Percentiles rank a stretch among this genome's conserved stretches.
Conservation (phyloP, 495 filamentous ascomycete species). For the Tetracladium setigerum region DNA sequence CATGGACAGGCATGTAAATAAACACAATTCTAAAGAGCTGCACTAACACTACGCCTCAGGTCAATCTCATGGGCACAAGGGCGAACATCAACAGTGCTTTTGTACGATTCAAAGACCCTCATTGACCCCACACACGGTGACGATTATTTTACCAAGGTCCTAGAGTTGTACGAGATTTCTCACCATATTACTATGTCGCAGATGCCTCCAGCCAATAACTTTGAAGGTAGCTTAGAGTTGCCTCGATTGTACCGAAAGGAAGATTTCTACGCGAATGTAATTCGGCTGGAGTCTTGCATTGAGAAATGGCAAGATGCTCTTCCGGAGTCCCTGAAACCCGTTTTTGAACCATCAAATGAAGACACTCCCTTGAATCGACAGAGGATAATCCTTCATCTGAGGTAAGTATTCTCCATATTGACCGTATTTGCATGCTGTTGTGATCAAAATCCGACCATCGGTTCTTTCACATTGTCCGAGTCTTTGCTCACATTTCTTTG, state of each 20-base stretch:
- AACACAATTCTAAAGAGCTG: background rate
- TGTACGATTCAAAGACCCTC: background rate
- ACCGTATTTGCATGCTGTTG: background rate
- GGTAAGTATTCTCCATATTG: background rate
- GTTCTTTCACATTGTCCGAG: too few relatives aligned
- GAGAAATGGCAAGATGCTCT: slow-evolving; percentile 21
- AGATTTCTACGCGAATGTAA: slow-evolving; percentile 17
- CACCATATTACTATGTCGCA: too few relatives aligned
- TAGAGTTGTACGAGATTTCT: background rate
- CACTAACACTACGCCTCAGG: too few relatives aligned
- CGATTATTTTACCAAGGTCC: background rate
- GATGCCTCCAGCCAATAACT: slow-evolving; percentile 4
- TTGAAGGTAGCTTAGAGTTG: slow-evolving; percentile 8
- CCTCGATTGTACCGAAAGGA: slow-evolving; percentile 18
- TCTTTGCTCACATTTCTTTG: too few relatives aligned
- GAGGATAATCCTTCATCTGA: background rate
- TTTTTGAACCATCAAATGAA: slow-evolving; percentile 3
- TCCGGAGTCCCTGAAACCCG: slow-evolving; percentile 10
- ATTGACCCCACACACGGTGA: background rate
- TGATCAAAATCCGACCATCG: too few relatives aligned
- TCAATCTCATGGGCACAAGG: background rate
- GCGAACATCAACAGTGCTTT: background rate
- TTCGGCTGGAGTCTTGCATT: slow-evolving; percentile 20
- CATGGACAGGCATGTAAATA: background rate
- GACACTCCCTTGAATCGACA: background rate